These are phyloP conservation scores for Podila epicladia DNA, from an alignment of 192 early-diverging fungal genomes.

Conservation along the genomic window DNA sequence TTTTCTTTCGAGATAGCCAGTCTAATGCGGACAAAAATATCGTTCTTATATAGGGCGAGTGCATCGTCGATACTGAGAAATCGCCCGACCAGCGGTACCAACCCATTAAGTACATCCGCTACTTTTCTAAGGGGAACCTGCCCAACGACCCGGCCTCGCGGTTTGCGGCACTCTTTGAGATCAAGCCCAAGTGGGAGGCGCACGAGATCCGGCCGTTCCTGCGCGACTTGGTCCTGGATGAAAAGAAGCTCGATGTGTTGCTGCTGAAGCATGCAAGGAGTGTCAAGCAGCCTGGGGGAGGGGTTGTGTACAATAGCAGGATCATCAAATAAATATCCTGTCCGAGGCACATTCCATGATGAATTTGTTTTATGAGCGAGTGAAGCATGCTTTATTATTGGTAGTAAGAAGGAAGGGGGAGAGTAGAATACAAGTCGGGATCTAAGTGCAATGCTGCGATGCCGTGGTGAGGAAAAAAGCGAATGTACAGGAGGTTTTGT, in stretches of 20 bases:
- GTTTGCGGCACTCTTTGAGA: slow-evolving; percentile 54
- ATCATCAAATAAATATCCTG: slow-evolving; percentile 25
- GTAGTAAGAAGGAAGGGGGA: too few relatives aligned
- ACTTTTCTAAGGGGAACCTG: slow-evolving; percentile 51
- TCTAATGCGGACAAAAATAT: background rate
- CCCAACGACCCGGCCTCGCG: slow-evolving; percentile 53
- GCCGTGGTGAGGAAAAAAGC: background rate
- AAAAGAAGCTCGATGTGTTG: slow-evolving; percentile 56
- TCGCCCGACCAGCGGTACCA: slow-evolving; percentile 13
- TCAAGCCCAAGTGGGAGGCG: slow-evolving; percentile 54
- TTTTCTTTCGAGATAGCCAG: background rate
- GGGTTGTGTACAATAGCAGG: slow-evolving; percentile 54
- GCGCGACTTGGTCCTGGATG: slow-evolving; percentile 55
- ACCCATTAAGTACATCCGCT: slow-evolving; percentile 41
- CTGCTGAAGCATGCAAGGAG: slow-evolving; percentile 59
- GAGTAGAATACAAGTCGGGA: too few relatives aligned
- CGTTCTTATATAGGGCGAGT: slow-evolving; percentile 23
- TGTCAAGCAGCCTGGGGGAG: slow-evolving; percentile 47
- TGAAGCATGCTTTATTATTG: too few relatives aligned
- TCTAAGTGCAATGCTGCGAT: too few relatives aligned
- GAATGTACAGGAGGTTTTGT: background rate
- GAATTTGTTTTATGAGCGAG: background rate
- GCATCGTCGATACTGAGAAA: slow-evolving; percentile 27
- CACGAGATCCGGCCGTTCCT: slow-evolving; percentile 59
- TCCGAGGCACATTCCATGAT: background rate